Conservation (phyloP, 305 asterid genomes). For the Fraxinus greggii region DNA sequence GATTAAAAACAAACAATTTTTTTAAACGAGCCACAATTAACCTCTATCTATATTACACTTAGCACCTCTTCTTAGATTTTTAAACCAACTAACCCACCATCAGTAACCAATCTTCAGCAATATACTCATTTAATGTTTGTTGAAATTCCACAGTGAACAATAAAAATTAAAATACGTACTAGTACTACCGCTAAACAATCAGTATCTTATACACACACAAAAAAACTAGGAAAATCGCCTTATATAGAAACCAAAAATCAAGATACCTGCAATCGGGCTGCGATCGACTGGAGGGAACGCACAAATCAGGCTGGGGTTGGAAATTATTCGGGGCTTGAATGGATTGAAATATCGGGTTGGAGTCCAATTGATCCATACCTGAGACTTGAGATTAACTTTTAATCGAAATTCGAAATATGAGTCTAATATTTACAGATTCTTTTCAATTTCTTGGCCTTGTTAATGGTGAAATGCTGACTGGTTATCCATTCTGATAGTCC, state of each 20-base stretch:
- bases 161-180: background rate
- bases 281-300: constrained; percentile 33
- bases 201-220: background rate
- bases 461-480: background rate
- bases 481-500: background rate
- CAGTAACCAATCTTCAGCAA: background rate
- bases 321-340: constrained; percentile 45
- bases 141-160: background rate
- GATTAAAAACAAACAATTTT: background rate
- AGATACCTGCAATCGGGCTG: constrained; percentile 52
- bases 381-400: background rate
- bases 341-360: constrained; percentile 38
- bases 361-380: constrained; percentile 56
- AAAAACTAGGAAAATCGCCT: constrained; percentile 7
- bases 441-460: background rate
- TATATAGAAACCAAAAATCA: background rate
- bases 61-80: background rate
- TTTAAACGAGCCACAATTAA: background rate
- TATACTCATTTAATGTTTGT: background rate
- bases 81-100: background rate
- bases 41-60: background rate
- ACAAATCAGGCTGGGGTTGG: constrained; percentile 43
- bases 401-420: constrained; percentile 12
- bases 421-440: background rate
- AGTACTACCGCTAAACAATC: background rate